These are phyloP conservation scores for Sporothrix luriei DNA, from an alignment of 2,329 filamentous ascomycete genomes.

Conservation along the genomic window DNA sequence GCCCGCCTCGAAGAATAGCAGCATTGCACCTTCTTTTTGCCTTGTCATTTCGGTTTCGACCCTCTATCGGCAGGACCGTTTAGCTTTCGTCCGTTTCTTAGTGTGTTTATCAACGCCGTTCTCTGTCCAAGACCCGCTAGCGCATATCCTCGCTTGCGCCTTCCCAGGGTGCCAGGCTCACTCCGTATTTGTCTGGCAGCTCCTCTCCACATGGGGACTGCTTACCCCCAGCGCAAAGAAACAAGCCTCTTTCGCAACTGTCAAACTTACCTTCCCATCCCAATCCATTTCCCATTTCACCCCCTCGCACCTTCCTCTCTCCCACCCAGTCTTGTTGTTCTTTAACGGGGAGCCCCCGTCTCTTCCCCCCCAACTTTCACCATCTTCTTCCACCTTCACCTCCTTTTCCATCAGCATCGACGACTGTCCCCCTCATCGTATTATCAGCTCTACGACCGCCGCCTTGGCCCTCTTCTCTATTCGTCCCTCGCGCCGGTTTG, in stretches of 20 bases:
- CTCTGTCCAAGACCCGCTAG: conserved; percentile 11
- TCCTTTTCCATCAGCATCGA: neutral
- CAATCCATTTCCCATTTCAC: neutral
- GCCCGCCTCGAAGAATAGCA: neutral
- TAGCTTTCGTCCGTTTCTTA: conserved; percentile 8
- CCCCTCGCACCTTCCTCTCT: conserved; percentile 3
- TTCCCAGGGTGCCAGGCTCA: neutral
- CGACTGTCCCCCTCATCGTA: neutral
- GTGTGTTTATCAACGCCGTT: conserved; percentile 29
- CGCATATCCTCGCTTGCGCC: neutral
- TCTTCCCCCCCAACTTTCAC: neutral
- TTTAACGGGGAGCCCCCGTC: neutral
- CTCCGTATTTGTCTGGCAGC: neutral
- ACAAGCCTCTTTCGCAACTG: neutral
- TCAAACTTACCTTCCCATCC: neutral
- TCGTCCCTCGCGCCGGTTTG: conserved; percentile 18
- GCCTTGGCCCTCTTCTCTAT: conserved; percentile 15
- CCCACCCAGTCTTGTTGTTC: neutral
- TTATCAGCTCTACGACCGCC: conserved; percentile 1
- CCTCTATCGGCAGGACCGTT: neutral
- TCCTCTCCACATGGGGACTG: conserved; percentile 4
- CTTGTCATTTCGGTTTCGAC: neutral
- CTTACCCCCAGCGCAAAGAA: conserved; percentile 11
- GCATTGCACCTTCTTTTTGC: neutral
- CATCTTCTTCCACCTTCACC: neutral